A percentile compares a stretch with the other conserved stretches of the same genome.
phyloP scores from a whole-genome alignment of 768 basidiomycete genomes.

The Amanita thiersii region DNA sequence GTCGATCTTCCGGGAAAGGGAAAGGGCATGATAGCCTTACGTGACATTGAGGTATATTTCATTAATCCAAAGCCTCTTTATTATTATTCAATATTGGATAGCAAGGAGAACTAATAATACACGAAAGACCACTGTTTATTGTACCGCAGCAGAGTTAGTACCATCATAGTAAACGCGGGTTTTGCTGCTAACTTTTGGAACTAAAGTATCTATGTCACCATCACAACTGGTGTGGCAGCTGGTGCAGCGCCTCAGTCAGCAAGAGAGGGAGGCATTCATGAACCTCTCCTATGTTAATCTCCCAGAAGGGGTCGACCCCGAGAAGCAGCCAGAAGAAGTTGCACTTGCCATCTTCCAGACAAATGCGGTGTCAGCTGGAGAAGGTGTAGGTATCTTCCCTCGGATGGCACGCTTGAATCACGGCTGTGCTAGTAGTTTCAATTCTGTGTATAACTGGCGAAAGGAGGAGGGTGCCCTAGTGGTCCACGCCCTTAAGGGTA shows the following conservation, averaged over 20 bases:
- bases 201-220: conserved; percentile 37
- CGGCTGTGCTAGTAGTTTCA: conserved; percentile 61
- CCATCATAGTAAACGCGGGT: background rate
- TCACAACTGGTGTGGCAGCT: conserved; percentile 29
- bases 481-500: conserved; percentile 50
- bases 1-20: conserved; percentile 46
- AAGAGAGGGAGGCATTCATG: conserved; percentile 34
- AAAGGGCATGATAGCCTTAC: conserved; percentile 43
- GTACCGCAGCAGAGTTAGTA: conserved; percentile 42
- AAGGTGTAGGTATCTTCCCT: conserved; percentile 56
- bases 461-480: conserved; percentile 38
- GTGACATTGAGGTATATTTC: conserved; percentile 39
- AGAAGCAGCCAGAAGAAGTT: conserved; percentile 30
- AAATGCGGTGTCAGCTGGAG: conserved; percentile 51
- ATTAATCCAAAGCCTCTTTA: background rate
- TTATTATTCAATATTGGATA: conserved; percentile 13
- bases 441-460: conserved; percentile 56
- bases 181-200: background rate
- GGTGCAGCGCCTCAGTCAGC: conserved; percentile 23
- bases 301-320: conserved; percentile 30
- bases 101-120: conserved; percentile 54
- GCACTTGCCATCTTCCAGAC: conserved; percentile 61
- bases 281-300: conserved; percentile 52
- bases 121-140: conserved; percentile 45
- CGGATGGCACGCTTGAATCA: conserved; percentile 61